A percentile compares a stretch with the other conserved stretches of the same genome.
These are phyloP conservation scores for Skeletonema potamos DNA, from an alignment of 108 stramenopile species.

Conservation along the genomic window DNA sequence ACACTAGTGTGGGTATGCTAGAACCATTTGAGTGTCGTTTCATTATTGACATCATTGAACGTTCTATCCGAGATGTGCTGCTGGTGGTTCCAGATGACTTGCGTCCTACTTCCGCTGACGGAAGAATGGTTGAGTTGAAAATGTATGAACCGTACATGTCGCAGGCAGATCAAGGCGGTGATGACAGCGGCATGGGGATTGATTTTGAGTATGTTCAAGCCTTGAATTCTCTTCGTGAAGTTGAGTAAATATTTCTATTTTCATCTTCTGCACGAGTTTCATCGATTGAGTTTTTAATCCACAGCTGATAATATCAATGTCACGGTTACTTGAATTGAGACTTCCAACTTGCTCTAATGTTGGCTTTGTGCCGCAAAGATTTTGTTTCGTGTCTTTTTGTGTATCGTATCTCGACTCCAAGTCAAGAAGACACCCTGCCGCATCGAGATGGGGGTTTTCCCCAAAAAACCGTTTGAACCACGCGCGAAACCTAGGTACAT, in stretches of 20 bases:
- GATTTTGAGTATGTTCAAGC: conserved; percentile 44
- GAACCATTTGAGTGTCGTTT: conserved; percentile 86
- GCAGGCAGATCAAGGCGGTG: conserved; percentile 19
- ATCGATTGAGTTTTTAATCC: too few relatives aligned
- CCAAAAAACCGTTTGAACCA: too few relatives aligned
- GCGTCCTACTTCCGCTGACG: conserved; percentile 20
- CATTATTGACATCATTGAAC: conserved; percentile 72
- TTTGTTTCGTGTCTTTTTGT: too few relatives aligned
- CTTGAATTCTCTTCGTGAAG: conserved; percentile 26
- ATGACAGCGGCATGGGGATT: conserved; percentile 29
- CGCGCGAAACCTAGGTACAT: too few relatives aligned
- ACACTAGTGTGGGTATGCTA: conserved; percentile 69
- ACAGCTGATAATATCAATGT: too few relatives aligned
- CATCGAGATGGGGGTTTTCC: too few relatives aligned
- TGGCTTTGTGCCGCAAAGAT: too few relatives aligned
- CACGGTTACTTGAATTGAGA: too few relatives aligned
- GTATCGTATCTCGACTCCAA: too few relatives aligned
- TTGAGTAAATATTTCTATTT: not conserved
- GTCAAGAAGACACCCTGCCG: too few relatives aligned
- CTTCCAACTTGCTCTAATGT: too few relatives aligned
- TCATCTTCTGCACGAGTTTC: too few relatives aligned
- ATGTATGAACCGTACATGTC: conserved; percentile 47
- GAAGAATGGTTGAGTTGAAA: conserved; percentile 33
- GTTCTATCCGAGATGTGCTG: conserved; percentile 78
- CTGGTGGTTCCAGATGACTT: conserved; percentile 44